Base-by-base conservation (phyloP, 129 eudicot species). In the Glebionis coronaria region DNA sequence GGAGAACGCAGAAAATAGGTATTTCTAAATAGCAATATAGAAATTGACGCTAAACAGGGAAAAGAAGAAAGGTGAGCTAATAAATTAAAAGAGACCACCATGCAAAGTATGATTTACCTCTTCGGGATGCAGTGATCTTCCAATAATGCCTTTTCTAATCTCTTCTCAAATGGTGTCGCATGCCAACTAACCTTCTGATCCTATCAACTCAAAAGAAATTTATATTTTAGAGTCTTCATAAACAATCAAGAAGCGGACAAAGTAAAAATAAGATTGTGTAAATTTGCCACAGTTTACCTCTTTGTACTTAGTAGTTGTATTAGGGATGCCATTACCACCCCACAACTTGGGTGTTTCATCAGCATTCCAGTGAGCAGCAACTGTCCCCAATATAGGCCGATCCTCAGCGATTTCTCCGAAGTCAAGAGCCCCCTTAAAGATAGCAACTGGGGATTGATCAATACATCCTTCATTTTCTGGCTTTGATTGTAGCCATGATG, bases 181-280 rank as follows among this genome's bases (percentile, higher is more conserved):
- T 92, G 98, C 98, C 96, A 92, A 60, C 78, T 74, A 28, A 92
- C 96, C 76, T 88, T 92, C 80, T 82, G 96, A 80, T 92, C 91
- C 98, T 92, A 78, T n/a, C 15, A 56, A 70, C 66, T 45, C 73
- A 47, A 46, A 62, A 46, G 15, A 4, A 68, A 23, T 58, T 35
- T 21, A 14, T 12, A 49, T 38, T 59, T 60, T 59, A 55, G 25
- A 7, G 11, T 46, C 28, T 45, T 70, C 25, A 46, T 44, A 52
- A 64, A 12, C 15, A 44, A n/a, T 9, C 65, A 6, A 63, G 35
- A 50, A 53, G 25, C 44, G 4, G 18, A 46, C 63, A 1, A 59
- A 68, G n/a, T 15, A 49, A 67, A 27, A 16, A 58, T 14, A 47
- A 49, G 46, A 58, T 13, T 28, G 2, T 19, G 21, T 35, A 3